Conservation (phyloP, 495 filamentous ascomycete species). For the Haplographium delicatum region DNA sequence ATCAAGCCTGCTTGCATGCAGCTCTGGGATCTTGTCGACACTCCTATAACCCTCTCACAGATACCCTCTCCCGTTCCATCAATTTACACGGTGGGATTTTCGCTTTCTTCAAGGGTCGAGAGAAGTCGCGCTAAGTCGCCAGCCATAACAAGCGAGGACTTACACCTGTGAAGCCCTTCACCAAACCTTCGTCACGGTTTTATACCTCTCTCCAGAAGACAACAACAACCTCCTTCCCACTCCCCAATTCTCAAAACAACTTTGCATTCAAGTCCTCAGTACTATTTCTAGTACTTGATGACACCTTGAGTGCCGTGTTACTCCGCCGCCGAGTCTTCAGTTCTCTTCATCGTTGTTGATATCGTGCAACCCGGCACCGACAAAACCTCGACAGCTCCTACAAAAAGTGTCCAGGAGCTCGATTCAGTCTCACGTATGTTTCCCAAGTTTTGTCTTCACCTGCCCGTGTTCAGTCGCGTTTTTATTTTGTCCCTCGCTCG, state of each 20-base stretch:
- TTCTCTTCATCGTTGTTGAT: conserved; percentile 21
- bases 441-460: neutral
- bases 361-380: neutral
- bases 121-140: conserved; percentile 23
- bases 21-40: too few relatives aligned
- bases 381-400: conserved; percentile 1
- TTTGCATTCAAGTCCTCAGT: neutral
- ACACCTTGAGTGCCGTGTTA: conserved; percentile 15
- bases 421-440: conserved; percentile 20
- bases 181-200: conserved; percentile 10
- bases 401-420: neutral
- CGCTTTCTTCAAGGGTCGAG: too few relatives aligned
- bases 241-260: conserved; percentile 1
- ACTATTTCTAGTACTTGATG: conserved; percentile 5
- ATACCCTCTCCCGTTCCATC: conserved; percentile 9
- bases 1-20: too few relatives aligned
- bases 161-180: conserved; percentile 6
- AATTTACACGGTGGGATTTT: neutral
- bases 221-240: conserved; percentile 17
- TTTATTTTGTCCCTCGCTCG: neutral
- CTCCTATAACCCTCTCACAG: neutral
- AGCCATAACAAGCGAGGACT: conserved; percentile 24
- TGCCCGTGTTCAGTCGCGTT: conserved; percentile 16
- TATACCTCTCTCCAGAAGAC: conserved; percentile 8
- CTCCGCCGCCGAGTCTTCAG: conserved; percentile 1